Base-by-base conservation (phyloP, 805 yeast species). In the Tetrapisispora arboricola region DNA sequence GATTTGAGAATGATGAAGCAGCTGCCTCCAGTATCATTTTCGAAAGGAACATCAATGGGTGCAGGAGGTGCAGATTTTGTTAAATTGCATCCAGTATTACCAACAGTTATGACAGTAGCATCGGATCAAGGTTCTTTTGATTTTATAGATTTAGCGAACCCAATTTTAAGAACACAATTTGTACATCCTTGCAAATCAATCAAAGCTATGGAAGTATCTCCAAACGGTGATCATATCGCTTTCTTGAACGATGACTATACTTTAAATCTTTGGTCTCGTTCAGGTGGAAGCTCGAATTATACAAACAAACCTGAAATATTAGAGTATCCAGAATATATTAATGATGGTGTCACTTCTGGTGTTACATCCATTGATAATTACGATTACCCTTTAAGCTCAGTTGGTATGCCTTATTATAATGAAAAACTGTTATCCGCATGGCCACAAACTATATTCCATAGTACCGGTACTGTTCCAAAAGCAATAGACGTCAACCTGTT, bases 371-470 rank as follows among this genome's bases (percentile, higher is more conserved):
- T 70, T 4, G 78, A 80, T 45, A 68, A 69, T 30, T 60, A 63
- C 7, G 47, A 57, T 3, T 63, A 68, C 12, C 87, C 96, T 0
- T 67, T 90, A 42, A 80, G 78, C 36, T 55, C 76, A 1, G 67
- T 92, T 2, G 96, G 96, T 9, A 65, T 92, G 74, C 97, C 98
- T 0, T 85, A 79, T 51, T 92, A 86, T 58, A 76, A 76, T 41
- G 84, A 81, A 32, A 72, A 72, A 41, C 68, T 92, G 15, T 66
- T 88, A 8, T 86, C 96, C 0, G 80, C 84, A 12, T 90, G 88
- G 86, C 82, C 90, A 0, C 54, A 80, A 31, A 58, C 70, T 45
- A 66, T 75, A 6, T 85, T 84, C 54, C 71, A 73, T 36, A 76
- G 75, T 47, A 57, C 66, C 3, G 85, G 94, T 1, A 75, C 76